A percentile compares a stretch with the other conserved stretches of the same genome.
Conservation (phyloP, 73 alveolate genomes). For the Paramecium sonneborni region DNA sequence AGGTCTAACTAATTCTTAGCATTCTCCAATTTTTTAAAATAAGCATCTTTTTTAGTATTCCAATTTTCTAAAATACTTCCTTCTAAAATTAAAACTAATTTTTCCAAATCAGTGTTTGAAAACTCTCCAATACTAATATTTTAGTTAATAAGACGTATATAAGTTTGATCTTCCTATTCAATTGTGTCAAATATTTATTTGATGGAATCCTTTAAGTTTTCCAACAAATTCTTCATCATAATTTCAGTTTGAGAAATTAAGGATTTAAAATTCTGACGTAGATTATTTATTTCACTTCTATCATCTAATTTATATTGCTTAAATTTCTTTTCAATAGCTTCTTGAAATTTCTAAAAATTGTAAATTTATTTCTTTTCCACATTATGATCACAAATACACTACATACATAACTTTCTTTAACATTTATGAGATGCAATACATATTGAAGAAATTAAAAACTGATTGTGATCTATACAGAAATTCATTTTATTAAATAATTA, state of each 20-base stretch:
- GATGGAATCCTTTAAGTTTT: neutral
- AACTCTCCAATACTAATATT: neutral
- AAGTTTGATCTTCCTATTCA: neutral
- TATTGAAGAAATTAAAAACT: no score
- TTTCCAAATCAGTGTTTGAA: neutral
- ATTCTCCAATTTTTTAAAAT: neutral
- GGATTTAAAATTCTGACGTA: neutral
- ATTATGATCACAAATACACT: no score
- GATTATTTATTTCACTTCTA: no score
- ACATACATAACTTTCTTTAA: no score
- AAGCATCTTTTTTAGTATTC: neutral
- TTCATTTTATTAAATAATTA: no score
- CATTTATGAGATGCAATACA: no score
- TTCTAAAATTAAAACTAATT: neutral
- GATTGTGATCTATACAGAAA: no score
- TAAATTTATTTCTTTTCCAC: no score
- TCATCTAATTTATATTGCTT: no score
- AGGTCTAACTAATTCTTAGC: neutral
- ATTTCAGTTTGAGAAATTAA: neutral
- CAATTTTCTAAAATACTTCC: neutral
- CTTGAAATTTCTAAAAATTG: no score
- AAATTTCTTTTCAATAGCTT: no score
- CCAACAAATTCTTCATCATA: neutral
- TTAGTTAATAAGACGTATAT: neutral
- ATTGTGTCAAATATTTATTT: neutral